phyloP scores from a whole-genome alignment of 2,329 filamentous ascomycete species.

The Colletotrichum agaves region DNA sequence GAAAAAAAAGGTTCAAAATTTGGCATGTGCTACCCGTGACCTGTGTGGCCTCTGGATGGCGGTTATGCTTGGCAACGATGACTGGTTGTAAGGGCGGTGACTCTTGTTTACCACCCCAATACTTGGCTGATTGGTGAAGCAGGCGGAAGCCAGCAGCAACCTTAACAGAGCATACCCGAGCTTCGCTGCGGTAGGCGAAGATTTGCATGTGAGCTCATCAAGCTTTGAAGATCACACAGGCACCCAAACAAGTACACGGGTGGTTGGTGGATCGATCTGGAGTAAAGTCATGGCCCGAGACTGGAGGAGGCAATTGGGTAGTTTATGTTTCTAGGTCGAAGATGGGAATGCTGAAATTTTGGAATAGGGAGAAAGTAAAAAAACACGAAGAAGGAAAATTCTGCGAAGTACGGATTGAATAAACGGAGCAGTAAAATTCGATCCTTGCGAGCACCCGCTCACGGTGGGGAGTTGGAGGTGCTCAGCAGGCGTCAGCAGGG shows the following conservation, averaged over 20 bases:
- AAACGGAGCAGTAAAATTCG: conserved; percentile 35
- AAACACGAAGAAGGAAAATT: conserved; percentile 23
- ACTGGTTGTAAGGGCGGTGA: neutral
- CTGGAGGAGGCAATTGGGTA: conserved; percentile 11
- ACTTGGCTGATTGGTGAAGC: conserved; percentile 16
- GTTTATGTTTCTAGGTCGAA: conserved; percentile 26
- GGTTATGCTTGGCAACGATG: conserved; percentile 8
- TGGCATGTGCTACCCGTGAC: conserved; percentile 27
- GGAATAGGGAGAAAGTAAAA: neutral
- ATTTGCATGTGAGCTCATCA: conserved; percentile 38
- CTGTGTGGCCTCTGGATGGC: conserved; percentile 23
- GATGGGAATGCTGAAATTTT: conserved; percentile 1
- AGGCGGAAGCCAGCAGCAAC: conserved; percentile 29
- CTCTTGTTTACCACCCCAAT: conserved; percentile 16
- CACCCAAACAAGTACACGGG: conserved; percentile 18
- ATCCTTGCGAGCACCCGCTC: conserved; percentile 33
- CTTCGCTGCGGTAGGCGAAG: conserved; percentile 32
- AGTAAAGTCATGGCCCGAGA: neutral
- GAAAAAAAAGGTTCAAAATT: conserved; percentile 28
- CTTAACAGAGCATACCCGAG: conserved; percentile 27
- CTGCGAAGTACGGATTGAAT: conserved; percentile 34
- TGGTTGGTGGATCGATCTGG: neutral
- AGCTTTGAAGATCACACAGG: conserved; percentile 36
- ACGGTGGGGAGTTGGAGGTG: conserved; percentile 19
- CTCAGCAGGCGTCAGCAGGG: conserved; percentile 23